These are phyloP conservation scores for Talaromyces trachyspermus DNA, from an alignment of 495 filamentous ascomycete genomes.

Conservation along the genomic window DNA sequence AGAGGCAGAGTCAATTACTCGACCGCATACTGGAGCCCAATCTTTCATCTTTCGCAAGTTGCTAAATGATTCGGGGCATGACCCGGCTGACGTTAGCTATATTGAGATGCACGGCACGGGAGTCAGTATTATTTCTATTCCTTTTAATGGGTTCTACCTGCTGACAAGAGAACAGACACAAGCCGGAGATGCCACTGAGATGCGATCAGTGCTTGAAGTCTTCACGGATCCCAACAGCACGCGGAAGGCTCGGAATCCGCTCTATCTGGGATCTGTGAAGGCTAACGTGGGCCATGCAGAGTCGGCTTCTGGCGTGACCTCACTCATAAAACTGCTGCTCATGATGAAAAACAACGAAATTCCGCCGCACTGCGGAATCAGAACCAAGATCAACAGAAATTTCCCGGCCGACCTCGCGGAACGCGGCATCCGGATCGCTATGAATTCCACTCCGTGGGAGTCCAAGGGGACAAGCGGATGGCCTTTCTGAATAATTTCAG, in stretches of 20 bases:
- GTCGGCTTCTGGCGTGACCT: slow-evolving; percentile 75
- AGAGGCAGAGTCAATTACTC: slow-evolving; percentile 42
- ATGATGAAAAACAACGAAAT: slow-evolving; percentile 83
- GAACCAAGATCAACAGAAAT: slow-evolving; percentile 68
- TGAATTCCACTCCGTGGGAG: slow-evolving; percentile 14
- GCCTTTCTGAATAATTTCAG: slow-evolving; percentile 65
- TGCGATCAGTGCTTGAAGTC: too few species aligned
- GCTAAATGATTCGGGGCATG: too few species aligned
- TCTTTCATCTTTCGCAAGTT: too few species aligned
- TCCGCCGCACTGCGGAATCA: slow-evolving; percentile 80
- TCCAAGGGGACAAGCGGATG: slow-evolving; percentile 55
- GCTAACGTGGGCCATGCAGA: slow-evolving; percentile 88
- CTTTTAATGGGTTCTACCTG: too few species aligned
- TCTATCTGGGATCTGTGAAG: slow-evolving; percentile 79
- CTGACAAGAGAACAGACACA: too few species aligned
- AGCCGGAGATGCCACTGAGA: too few species aligned
- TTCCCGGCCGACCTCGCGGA: slow-evolving; percentile 68
- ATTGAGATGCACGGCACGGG: too few species aligned
- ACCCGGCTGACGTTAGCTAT: too few species aligned
- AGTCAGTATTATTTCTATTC: too few species aligned
- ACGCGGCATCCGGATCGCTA: slow-evolving; percentile 32
- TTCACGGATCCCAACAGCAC: too few species aligned
- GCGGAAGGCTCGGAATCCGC: too few species aligned
- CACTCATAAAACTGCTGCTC: slow-evolving; percentile 74
- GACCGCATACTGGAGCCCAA: too few species aligned